Percentiles rank a stretch among this genome's conserved stretches.
phyloP scores from a whole-genome alignment of 305 asterid genomes.

The Striga hermonthica region DNA sequence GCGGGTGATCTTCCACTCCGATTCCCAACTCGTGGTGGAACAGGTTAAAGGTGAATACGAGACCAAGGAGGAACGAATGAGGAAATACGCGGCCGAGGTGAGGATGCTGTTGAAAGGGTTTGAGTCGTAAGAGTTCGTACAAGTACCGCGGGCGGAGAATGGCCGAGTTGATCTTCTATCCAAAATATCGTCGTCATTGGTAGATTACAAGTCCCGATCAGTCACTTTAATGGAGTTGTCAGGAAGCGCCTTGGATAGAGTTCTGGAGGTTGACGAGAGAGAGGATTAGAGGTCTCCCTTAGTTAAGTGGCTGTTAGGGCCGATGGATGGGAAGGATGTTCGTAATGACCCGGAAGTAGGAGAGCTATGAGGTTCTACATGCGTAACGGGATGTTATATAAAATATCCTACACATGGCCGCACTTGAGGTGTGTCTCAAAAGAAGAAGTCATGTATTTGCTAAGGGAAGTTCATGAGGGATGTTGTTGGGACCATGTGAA shows the following conservation, averaged over 20 bases:
- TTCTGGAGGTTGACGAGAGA: no score
- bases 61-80: neutral
- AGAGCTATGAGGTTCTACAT: no score
- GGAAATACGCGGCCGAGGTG: neutral
- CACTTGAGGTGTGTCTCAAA: no score
- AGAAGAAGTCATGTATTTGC: no score
- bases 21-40: neutral
- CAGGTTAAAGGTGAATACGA: neutral
- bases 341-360: no score
- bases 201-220: neutral
- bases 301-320: no score
- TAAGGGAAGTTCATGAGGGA: no score
- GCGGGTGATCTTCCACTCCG: neutral
- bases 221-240: neutral
- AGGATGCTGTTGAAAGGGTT: neutral
- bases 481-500: no score
- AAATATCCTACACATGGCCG: no score
- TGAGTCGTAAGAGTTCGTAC: neutral
- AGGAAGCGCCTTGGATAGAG: neutral
- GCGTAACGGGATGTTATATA: no score
- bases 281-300: no score
- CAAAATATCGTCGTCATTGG: neutral
- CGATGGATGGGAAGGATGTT: no score
- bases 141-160: neutral
- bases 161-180: neutral